Evolutionary conservation across 108 stramenopile genomes (phyloP).

Genomic region (Seminavis robusta): DNA sequence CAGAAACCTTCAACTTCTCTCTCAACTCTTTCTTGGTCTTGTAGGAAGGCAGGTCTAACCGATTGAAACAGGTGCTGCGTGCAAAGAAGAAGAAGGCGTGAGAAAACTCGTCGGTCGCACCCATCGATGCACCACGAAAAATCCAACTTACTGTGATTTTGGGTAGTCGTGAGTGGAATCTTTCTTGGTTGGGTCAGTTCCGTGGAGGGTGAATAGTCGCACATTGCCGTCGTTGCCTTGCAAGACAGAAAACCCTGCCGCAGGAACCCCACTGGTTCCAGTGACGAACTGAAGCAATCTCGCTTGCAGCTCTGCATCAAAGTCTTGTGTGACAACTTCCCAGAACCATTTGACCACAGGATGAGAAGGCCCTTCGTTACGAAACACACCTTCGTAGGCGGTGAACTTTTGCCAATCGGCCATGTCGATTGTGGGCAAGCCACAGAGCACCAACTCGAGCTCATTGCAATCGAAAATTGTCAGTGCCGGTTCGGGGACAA

Average conservation of each 20-base stretch:
- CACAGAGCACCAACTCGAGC: constrained; percentile 87
- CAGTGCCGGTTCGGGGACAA: constrained; percentile 76
- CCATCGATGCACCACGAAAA: no score
- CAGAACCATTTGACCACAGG: constrained; percentile 76
- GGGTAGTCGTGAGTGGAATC: no score
- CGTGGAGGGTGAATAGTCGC: constrained; percentile 77
- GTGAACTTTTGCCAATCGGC: constrained; percentile 75
- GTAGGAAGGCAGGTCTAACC: constrained; percentile 69
- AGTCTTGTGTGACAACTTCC: constrained; percentile 63
- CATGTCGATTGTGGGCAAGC: constrained; percentile 75
- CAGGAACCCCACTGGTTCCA: constrained; percentile 75
- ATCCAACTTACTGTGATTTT: no score
- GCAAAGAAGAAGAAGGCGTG: no score
- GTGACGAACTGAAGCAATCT: constrained; percentile 84
- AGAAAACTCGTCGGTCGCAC: no score
- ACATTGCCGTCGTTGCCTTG: constrained; percentile 79
- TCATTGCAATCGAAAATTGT: constrained; percentile 86
- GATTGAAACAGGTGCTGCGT: constrained; percentile 81
- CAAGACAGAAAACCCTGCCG: constrained; percentile 72
- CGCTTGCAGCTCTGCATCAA: constrained; percentile 70
- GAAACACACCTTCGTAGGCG: constrained; percentile 50
- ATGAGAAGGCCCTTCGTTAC: constrained; percentile 10
- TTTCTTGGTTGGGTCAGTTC: constrained; percentile 25
- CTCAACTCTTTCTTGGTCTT: constrained; percentile 33
- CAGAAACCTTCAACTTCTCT: constrained; percentile 44